Base-by-base conservation (phyloP, 805 yeast genomes). In the Scheffersomyces amazonensis region DNA sequence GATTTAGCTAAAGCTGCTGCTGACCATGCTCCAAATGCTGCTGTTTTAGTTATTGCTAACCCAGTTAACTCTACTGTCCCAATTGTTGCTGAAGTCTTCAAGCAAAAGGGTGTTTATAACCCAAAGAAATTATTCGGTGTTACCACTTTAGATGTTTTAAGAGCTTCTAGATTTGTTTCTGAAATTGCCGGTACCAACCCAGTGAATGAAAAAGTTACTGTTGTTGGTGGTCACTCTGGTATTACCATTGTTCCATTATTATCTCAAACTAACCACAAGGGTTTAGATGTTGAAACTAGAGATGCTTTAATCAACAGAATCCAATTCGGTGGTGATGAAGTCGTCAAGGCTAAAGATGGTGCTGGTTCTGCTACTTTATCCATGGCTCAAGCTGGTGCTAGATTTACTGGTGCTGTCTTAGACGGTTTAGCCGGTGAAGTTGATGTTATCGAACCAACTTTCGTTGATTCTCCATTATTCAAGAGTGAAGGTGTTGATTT, bases 1-100 rank as follows among this genome's bases (percentile, higher is more conserved):
- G 96, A 87, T 67, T 77, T 90, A 66, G 96, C 96, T 62, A 75
- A 82, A 68, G 85, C 89, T 38, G 79, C 79, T 53, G 96, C 95
- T 45, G 87, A 84, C 49, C 61, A 74, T 65, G 77, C 86, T 49
- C 96, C 96, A 60, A 76, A 86, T 53, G 96, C 96, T 44, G 80
- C 87, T 36, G 69, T 89, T 37, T 76, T 75, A 52, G 78, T 89
- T 58, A 89, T 89, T 60, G 82, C 96, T 48, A 89, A 89, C 83
- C 97, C 97, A 37, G 96, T 89, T 65, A 89, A 89, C 83, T 89
- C 96, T 43, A 90, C 96, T 38, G 97, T 89, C 21, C 96, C 97
- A 62, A 89, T 89, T 68, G 96, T 87, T 41, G 88, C 95, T 45
- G 96, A 90, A 75, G 95, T 87, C 38, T 75, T 86, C 66, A 87